phyloP scores from a whole-genome alignment of 257 asterid genomes.

The Eucommia ulmoides region DNA sequence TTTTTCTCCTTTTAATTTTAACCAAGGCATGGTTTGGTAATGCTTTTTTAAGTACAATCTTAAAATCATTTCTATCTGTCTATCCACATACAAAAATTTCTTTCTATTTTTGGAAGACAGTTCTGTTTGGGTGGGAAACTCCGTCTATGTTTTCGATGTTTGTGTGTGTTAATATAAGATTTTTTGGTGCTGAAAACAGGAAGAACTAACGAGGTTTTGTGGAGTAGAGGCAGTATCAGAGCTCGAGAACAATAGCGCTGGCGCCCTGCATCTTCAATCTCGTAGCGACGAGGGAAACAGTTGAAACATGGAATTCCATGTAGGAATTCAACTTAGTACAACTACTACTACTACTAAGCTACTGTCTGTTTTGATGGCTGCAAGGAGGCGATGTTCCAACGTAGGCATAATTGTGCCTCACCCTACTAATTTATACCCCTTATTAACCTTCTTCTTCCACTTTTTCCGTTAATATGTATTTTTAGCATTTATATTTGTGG shows the following conservation, averaged over 20 bases:
- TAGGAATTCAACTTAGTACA: too few species aligned
- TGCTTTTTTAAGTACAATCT: neutral
- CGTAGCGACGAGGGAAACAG: constrained; percentile 38
- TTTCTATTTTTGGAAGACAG: neutral
- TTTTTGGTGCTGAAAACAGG: constrained; percentile 37
- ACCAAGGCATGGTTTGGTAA: neutral
- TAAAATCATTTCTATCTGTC: neutral
- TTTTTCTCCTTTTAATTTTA: neutral
- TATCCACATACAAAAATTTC: neutral
- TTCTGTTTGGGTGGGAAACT: neutral
- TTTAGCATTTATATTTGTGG: too few species aligned
- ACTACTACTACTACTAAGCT: too few species aligned
- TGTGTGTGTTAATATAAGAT: neutral
- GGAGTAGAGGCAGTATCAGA: constrained; percentile 53
- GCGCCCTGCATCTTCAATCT: constrained; percentile 22
- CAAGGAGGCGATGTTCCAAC: too few species aligned
- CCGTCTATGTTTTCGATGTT: too few species aligned
- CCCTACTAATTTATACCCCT: too few species aligned
- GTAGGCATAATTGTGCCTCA: too few species aligned
- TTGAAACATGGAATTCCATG: too few species aligned
- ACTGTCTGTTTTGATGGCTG: too few species aligned
- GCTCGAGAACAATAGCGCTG: constrained; percentile 28
- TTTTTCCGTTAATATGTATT: too few species aligned
- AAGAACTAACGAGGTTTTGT: constrained; percentile 42
- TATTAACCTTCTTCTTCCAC: too few species aligned